Base-by-base conservation (phyloP, 768 basidiomycete species). In the Cystofilobasidium capitatum region DNA sequence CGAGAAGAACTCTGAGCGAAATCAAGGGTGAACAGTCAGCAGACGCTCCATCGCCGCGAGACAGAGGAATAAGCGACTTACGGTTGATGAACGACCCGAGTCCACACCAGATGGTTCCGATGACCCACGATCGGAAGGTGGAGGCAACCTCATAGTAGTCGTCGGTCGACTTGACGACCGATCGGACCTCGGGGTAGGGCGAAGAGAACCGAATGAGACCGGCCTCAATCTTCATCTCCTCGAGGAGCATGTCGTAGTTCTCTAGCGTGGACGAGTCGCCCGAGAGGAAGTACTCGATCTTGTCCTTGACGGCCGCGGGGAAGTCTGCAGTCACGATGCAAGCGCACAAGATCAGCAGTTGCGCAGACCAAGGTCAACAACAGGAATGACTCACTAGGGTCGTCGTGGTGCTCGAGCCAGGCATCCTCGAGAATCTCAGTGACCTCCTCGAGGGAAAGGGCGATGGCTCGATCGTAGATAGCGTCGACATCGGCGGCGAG, bases 81-180 rank as follows among this genome's bases (percentile, higher is more conserved):
- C 39, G 76, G 58, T 76, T 77, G 70, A 77, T 74, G 66, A 76
- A 74, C 6, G 72, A 73, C 26, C 74, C 70, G 1, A 69, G 26
- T 8, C 68, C 68, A 40, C 68, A 69, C 68, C 68, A 69, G 45
- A 69, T 26, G 5, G 62, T 69, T 10, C 66, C 66, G 44, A 66
- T 66, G 16, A 37, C 77, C 84, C 85, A 86, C 6, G 67, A 68
- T 16, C 71, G 70, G 69, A 72, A 68, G 35, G 72, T 73, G 33
- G 80, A 81, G 6, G 78, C 81, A 1, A 86, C 86, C 79, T 87
- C 86, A 42, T 77, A 76, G 7, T 82, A 81, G 73, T 88, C 87
- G 72, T 88, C 87, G 39, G 82, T 84, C 74, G 44, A 62, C 24
- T 85, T 83, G 13, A 88, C 87, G 10, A 87, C 86, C 10, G 86